Conservation (phyloP, 192 early-diverging fungal genomes). For the Gigaspora rosea region DNA sequence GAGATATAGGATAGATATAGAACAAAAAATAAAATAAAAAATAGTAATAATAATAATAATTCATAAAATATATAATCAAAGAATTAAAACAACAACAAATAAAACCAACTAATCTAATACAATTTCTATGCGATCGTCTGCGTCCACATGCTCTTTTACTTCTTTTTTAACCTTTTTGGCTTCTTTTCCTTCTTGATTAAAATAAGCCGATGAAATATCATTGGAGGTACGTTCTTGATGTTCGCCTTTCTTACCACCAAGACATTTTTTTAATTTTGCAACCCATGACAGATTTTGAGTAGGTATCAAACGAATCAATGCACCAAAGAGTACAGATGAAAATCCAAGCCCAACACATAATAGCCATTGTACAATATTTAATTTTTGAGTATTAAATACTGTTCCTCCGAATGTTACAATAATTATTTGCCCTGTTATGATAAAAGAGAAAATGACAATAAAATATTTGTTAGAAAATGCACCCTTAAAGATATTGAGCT, state of each 20-base stretch:
- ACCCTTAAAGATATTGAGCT: slow-evolving; percentile 86
- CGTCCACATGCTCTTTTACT: too few relatives aligned
- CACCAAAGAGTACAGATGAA: slow-evolving; percentile 82
- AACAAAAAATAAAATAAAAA: too few relatives aligned
- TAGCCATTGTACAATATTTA: slow-evolving; percentile 77
- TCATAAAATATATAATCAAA: too few relatives aligned
- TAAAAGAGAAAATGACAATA: slow-evolving; percentile 72
- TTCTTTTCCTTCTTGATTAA: too few relatives aligned
- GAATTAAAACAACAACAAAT: too few relatives aligned
- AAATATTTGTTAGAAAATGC: slow-evolving; percentile 82
- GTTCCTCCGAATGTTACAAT: slow-evolving; percentile 88
- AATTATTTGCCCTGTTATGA: slow-evolving; percentile 76
- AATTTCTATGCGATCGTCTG: too few relatives aligned
- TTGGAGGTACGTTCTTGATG: slow-evolving; percentile 4
- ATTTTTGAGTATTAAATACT: slow-evolving; percentile 75
- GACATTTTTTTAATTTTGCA: slow-evolving; percentile 31
- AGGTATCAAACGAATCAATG: slow-evolving; percentile 84
- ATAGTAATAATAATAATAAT: too few relatives aligned
- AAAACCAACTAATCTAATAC: too few relatives aligned
- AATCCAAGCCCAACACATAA: slow-evolving; percentile 80
- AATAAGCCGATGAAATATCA: not conserved
- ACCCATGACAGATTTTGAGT: slow-evolving; percentile 46
- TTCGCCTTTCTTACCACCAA: slow-evolving; percentile 1
- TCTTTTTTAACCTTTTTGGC: too few relatives aligned
- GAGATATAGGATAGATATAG: too few relatives aligned